Conservation (phyloP, 2,329 filamentous ascomycete genomes). For the Hymenoscyphus albidus region DNA sequence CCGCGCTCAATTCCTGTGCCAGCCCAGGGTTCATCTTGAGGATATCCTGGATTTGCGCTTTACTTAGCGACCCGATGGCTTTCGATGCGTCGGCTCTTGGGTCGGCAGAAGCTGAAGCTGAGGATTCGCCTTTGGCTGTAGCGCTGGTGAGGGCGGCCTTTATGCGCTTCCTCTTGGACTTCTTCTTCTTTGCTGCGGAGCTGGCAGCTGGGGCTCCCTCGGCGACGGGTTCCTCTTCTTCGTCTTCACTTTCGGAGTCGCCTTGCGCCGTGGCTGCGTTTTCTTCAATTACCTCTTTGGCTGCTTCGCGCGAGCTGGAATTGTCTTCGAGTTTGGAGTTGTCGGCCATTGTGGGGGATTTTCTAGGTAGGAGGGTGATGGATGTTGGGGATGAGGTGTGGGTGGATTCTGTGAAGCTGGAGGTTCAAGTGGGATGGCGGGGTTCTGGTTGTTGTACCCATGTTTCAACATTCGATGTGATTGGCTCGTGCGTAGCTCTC, state of each 20-base stretch:
- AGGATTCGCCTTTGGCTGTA: conserved; percentile 21
- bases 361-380: neutral
- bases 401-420: neutral
- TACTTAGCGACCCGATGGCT: conserved; percentile 45
- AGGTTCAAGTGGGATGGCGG: conserved; percentile 15
- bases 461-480: neutral
- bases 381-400: neutral
- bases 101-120: conserved; percentile 26
- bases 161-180: conserved; percentile 62
- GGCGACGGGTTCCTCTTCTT: conserved; percentile 35
- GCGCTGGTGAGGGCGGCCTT: conserved; percentile 38
- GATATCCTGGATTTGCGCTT: conserved; percentile 60
- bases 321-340: conserved; percentile 61
- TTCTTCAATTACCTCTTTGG: conserved; percentile 22
- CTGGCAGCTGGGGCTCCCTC: conserved; percentile 31
- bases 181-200: conserved; percentile 51
- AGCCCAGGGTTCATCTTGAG: conserved; percentile 70
- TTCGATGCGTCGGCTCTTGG: conserved; percentile 48
- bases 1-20: conserved; percentile 51
- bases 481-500: neutral
- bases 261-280: conserved; percentile 42
- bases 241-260: conserved; percentile 46
- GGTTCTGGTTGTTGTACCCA: conserved; percentile 7
- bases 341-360: conserved; percentile 44
- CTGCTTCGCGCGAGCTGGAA: conserved; percentile 45